phyloP scores from a whole-genome alignment of 139 green algal species.

The Zygnema cylindricum region DNA sequence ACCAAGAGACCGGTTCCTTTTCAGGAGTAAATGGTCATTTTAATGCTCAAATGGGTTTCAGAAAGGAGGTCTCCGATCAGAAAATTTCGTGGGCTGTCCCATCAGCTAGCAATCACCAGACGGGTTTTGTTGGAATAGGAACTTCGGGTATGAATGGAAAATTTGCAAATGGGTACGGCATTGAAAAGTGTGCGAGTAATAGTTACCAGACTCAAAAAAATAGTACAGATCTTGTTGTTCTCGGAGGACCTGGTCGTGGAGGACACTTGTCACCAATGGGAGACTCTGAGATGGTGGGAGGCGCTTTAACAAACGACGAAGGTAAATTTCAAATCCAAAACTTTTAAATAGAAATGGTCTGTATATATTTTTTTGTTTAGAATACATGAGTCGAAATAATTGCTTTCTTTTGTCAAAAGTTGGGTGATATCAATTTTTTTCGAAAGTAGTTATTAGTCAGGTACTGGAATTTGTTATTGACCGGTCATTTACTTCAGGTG shows the following conservation, averaged over 20 bases:
- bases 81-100: not conserved
- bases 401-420: slow-evolving; percentile 10
- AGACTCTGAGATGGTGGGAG: not conserved
- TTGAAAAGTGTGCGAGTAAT: not conserved
- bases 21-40: not conserved
- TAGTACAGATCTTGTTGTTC: not conserved
- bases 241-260: not conserved
- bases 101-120: not conserved
- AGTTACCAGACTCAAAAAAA: not conserved
- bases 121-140: not conserved
- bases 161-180: not conserved
- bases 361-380: not conserved
- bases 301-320: not conserved
- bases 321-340: not conserved
- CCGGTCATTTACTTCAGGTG: too few species aligned
- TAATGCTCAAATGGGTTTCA: not conserved
- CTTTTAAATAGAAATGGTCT: not conserved
- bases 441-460: not conserved
- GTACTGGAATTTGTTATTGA: too few species aligned
- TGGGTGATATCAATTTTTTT: not conserved
- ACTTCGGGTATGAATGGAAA: not conserved
- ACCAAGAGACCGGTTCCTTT: not conserved
- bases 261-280: not conserved
- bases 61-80: not conserved
- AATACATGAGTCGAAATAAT: not conserved